phyloP scores from a whole-genome alignment of 2,329 filamentous ascomycete species.

The Ascochyta koolunga region DNA sequence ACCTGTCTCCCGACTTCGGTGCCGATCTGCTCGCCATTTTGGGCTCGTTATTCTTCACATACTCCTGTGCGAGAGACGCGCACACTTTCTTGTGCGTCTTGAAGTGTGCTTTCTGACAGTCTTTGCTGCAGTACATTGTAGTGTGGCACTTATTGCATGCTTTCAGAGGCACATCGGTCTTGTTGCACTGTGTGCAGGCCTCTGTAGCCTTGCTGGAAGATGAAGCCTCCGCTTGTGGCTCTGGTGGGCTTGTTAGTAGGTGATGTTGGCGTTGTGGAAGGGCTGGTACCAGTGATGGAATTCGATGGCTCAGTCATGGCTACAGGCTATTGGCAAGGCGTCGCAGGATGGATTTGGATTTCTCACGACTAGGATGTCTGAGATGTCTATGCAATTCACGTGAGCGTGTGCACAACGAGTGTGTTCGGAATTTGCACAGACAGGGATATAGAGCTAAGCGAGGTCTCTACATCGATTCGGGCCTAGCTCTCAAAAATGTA shows the following conservation, averaged over 20 bases:
- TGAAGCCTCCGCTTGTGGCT: slow-evolving; percentile 2
- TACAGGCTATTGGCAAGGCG: background rate
- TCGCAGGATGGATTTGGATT: no score
- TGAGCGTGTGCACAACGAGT: slow-evolving; percentile 2
- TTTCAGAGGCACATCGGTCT: slow-evolving; percentile 35
- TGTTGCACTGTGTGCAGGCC: slow-evolving; percentile 35
- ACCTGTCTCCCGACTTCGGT: slow-evolving; percentile 39
- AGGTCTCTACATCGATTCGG: background rate
- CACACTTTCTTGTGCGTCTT: slow-evolving; percentile 52
- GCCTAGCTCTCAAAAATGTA: background rate
- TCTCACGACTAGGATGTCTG: no score
- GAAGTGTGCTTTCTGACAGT: slow-evolving; percentile 49
- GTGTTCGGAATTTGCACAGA: slow-evolving; percentile 11
- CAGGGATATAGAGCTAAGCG: slow-evolving; percentile 4
- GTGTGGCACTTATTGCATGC: slow-evolving; percentile 50
- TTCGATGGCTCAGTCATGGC: slow-evolving; percentile 5
- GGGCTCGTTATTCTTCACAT: slow-evolving; percentile 45
- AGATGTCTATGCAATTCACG: slow-evolving; percentile 1
- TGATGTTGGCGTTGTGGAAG: background rate
- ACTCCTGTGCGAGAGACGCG: slow-evolving; percentile 47
- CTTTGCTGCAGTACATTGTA: slow-evolving; percentile 48
- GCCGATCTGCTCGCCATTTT: slow-evolving; percentile 47
- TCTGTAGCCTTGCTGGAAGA: slow-evolving; percentile 10
- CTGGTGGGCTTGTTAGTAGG: background rate
- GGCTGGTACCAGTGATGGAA: background rate